Evolutionary conservation across 768 basidiomycete species (phyloP), one percentile per base, ranked within the genome.

Genomic region (Tricholoma furcatifolium): DNA sequence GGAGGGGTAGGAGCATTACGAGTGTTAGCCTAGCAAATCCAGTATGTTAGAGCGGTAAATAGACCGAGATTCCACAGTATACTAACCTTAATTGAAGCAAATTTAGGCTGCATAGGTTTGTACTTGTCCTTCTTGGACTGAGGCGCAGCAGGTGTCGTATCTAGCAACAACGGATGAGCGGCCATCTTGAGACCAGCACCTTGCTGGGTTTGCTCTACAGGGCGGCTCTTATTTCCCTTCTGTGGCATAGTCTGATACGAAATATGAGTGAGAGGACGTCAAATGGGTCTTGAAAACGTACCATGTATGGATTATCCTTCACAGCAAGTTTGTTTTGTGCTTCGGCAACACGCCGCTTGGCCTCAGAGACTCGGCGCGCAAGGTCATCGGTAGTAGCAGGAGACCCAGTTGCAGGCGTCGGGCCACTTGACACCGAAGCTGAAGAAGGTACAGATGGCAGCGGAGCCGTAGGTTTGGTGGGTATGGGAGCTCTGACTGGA

Each of bases 41-140:
- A 21, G 24, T 43, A 35, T 32, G 34, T 43, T 3, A 35, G 20
- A 18, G 6, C 2, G 39, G 11, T 43, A n/a, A 43, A 46, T 11
- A 3, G 45, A n/a, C 1, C 3, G 17, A 2, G 27, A 2, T 42
- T 62, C 15, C 9, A 18, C n/a, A 12, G 2, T 32, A 2, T 30
- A 60, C 74, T 43, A 17, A 87, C 91, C 75, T 88, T 93, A 69
- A 96, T 94, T 3, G 93, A 92, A 0, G 95, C 91, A 68, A 98
- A 99, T 70, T 99, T 99, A 45, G 97, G 97, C 58, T 95, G 94
- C 95, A 99, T 98, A 15, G 96, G 93, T 67, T 95, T 96, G 71
- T 97, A 97, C 56, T 89, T 74, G 68, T 97, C 92, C 68, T 95
- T 93, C 71, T 90, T 91, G 23, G 85, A 86, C 69, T 86, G 85